A percentile compares a stretch with the other conserved stretches of the same genome.
Evolutionary conservation across 768 basidiomycete genomes (phyloP).

Genomic region (Suillus occidentalis): DNA sequence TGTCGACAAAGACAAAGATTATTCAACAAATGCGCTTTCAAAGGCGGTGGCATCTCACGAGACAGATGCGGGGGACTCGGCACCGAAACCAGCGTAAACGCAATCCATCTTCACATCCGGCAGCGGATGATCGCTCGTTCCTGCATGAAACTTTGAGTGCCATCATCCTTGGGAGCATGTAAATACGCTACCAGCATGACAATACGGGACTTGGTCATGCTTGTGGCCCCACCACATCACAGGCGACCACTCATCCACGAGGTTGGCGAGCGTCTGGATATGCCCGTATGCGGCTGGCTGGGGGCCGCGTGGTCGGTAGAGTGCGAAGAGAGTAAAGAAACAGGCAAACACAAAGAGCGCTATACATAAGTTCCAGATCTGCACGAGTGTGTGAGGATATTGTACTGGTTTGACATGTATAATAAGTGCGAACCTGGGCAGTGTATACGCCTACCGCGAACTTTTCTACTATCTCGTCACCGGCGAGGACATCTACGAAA

Average conservation of each 20-base stretch:
- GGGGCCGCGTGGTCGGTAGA: constrained; percentile 20
- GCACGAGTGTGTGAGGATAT: neutral
- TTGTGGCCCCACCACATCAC: constrained; percentile 35
- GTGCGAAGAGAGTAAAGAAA: constrained; percentile 14
- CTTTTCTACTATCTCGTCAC: neutral
- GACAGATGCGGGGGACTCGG: neutral
- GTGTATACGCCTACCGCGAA: constrained; percentile 19
- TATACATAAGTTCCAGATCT: constrained; percentile 30
- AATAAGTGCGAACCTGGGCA: constrained; percentile 19
- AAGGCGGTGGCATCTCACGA: neutral
- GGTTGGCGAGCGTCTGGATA: constrained; percentile 33
- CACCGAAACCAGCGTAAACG: neutral
- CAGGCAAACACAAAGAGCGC: constrained; percentile 23
- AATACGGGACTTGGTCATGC: neutral
- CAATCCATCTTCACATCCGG: constrained; percentile 6
- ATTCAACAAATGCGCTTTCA: neutral
- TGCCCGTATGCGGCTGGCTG: constrained; percentile 36
- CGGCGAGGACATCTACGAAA: neutral
- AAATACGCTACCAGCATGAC: constrained; percentile 19
- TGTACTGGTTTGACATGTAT: neutral
- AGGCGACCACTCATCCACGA: constrained; percentile 38
- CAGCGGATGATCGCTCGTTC: neutral
- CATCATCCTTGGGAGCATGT: neutral
- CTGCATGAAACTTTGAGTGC: neutral
- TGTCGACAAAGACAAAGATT: neutral